phyloP scores from a whole-genome alignment of 1,284 basidiomycete species.

The Mycocalia duriaeana region DNA sequence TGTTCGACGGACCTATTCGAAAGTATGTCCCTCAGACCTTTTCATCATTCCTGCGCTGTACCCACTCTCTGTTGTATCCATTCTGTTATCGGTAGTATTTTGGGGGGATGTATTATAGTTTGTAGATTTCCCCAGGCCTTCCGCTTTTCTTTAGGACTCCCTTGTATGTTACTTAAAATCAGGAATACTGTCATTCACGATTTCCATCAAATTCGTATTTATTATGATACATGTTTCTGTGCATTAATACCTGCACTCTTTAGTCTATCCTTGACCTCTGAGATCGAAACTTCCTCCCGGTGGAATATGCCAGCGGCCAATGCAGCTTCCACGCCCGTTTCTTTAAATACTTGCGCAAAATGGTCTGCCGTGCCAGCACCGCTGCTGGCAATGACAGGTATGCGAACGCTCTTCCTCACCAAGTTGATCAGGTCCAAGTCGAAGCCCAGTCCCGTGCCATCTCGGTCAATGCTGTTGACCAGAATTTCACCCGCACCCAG shows the following conservation, averaged over 20 bases:
- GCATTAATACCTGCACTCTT: conserved; percentile 47
- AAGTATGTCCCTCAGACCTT: too few relatives aligned
- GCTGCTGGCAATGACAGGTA: conserved; percentile 93
- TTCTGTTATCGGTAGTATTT: too few relatives aligned
- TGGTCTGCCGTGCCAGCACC: conserved; percentile 83
- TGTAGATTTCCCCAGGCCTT: too few relatives aligned
- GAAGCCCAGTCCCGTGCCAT: conserved; percentile 91
- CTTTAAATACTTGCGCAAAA: conserved; percentile 82
- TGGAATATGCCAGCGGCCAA: conserved; percentile 98
- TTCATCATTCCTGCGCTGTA: too few relatives aligned
- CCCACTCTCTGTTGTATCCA: too few relatives aligned
- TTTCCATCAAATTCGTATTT: too few relatives aligned
- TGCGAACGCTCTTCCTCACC: conserved; percentile 73
- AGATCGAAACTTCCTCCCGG: conserved; percentile 76
- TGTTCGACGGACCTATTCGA: too few relatives aligned
- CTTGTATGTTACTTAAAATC: too few relatives aligned
- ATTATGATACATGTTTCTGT: conserved; percentile 25
- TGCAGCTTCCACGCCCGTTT: conserved; percentile 85
- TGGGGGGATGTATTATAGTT: too few relatives aligned
- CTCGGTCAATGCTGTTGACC: conserved; percentile 95
- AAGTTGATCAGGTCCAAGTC: conserved; percentile 82
- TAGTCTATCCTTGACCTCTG: conserved; percentile 65
- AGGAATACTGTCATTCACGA: too few relatives aligned
- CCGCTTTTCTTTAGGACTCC: too few relatives aligned
- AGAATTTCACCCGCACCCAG: conserved; percentile 95